Evolutionary conservation across 257 asterid genomes (phyloP), one percentile per base, ranked within the genome.

Genomic region (Ehretia macrophylla): DNA sequence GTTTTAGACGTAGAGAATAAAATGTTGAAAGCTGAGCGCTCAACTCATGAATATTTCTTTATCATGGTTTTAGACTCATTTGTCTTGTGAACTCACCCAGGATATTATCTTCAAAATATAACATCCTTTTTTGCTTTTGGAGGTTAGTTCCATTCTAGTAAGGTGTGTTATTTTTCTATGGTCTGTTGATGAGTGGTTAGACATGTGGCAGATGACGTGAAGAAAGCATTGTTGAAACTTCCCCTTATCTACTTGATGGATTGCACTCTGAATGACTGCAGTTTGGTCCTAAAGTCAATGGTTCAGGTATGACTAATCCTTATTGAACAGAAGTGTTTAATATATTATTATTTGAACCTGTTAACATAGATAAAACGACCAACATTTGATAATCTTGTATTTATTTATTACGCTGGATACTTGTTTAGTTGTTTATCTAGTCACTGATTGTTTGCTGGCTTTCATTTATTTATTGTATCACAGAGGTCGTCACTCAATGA

Each of bases 201-300:
- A 73, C 72, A 57, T 80, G 66, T 81, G 70, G 81, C 97, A 85
- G 96, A 78, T 76, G 65, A 70, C 56, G 68, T 27, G 69, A 72
- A 55, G 49, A 81, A 70, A 77, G 75, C 17, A 17, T 17, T 38
- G 22, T 55, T 67, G 77, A 83, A 77, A 79, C 83, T 86, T 74
- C 99, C 99, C 8, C 79, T 78, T 38, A 78, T 92, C 62, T 92
- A 84, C 77, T 73, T 82, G 84, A 92, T 92, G 96, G 97, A 92
- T 71, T 92, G 99, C 82, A 77, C 87, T 45, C 72, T 40, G 55
- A 92, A 92, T 42, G 99, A 92, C 84, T 92, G 99, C 77, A 71
- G 91, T 75, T 74, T 68, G 63, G 77, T 88, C 73, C 65, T 81
- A 63, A 75, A 75, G 74, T 72, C 95, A 54, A 56, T 48, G 51